phyloP scores from a whole-genome alignment of 2,329 filamentous ascomycete species.

The Apiospora rasikravindrae region DNA sequence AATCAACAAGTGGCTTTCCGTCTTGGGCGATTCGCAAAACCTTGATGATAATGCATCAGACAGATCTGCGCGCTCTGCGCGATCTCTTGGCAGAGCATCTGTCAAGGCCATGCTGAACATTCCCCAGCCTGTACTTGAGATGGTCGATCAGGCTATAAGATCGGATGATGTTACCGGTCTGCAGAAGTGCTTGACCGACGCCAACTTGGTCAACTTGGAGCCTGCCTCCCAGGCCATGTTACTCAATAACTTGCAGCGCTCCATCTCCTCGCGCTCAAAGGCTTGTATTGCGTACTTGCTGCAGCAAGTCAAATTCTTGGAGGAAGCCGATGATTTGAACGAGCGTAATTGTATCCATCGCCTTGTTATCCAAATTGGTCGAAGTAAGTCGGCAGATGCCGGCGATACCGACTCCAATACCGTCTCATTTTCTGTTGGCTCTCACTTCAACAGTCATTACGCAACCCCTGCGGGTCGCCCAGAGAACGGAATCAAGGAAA shows the following conservation, averaged over 20 bases:
- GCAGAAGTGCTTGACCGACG: slow-evolving; percentile 60
- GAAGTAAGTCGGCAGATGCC: slow-evolving; percentile 61
- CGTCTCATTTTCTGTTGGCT: slow-evolving; percentile 53
- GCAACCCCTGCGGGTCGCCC: slow-evolving; percentile 72
- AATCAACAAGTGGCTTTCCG: slow-evolving; percentile 92
- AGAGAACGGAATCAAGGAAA: slow-evolving; percentile 67
- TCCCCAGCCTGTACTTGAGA: slow-evolving; percentile 70
- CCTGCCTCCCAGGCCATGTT: slow-evolving; percentile 68
- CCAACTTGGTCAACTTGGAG: slow-evolving; percentile 58
- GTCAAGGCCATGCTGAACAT: slow-evolving; percentile 78
- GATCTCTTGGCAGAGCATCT: slow-evolving; percentile 77
- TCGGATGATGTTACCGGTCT: slow-evolving; percentile 67
- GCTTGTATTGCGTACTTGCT: slow-evolving; percentile 75
- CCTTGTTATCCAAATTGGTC: slow-evolving; percentile 88
- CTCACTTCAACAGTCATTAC: slow-evolving; percentile 70
- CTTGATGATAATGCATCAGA: slow-evolving; percentile 76
- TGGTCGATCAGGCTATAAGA: slow-evolving; percentile 73
- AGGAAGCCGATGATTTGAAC: slow-evolving; percentile 92
- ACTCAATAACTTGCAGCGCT: slow-evolving; percentile 79
- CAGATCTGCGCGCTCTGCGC: slow-evolving; percentile 70
- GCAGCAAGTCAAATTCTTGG: slow-evolving; percentile 69
- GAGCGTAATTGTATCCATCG: slow-evolving; percentile 92
- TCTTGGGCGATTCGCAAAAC: slow-evolving; percentile 78
- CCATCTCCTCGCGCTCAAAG: slow-evolving; percentile 73
- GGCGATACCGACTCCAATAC: slow-evolving; percentile 58